phyloP scores from a whole-genome alignment of 768 basidiomycete species.

The Amylocystis lapponica region DNA sequence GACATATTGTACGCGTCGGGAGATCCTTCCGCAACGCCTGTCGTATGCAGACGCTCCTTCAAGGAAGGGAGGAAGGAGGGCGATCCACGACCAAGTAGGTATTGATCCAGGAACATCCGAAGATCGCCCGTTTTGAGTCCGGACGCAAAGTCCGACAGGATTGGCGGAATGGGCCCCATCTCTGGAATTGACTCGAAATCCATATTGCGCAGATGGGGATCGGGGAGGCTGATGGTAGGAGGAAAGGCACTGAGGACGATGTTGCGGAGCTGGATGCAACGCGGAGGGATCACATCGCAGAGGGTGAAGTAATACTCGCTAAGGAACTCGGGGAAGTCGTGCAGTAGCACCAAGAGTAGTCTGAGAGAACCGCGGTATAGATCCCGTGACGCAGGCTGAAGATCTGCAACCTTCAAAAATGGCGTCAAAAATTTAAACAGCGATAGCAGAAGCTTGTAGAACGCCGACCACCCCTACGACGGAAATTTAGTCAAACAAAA shows the following conservation, averaged over 20 bases:
- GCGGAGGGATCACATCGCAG: constrained; percentile 86
- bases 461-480: constrained; percentile 88
- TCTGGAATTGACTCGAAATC: constrained; percentile 76
- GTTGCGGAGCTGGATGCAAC: constrained; percentile 95
- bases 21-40: constrained; percentile 38
- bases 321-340: constrained; percentile 98
- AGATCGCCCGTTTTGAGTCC: constrained; percentile 79
- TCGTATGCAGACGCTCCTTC: constrained; percentile 65
- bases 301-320: constrained; percentile 96
- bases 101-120: constrained; percentile 75
- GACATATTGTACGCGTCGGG: constrained; percentile 78
- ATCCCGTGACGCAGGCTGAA: constrained; percentile 75
- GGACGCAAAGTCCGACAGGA: constrained; percentile 86
- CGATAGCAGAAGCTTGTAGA: constrained; percentile 90
- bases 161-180: constrained; percentile 88
- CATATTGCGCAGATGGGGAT: constrained; percentile 74
- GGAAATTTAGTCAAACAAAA: neutral
- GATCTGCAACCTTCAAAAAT: constrained; percentile 78
- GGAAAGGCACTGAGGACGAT: constrained; percentile 97
- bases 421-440: constrained; percentile 93
- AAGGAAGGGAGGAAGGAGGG: constrained; percentile 71
- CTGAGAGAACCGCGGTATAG: constrained; percentile 89
- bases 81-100: constrained; percentile 70
- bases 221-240: constrained; percentile 69
- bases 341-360: constrained; percentile 88